Conservation (phyloP, 2,329 filamentous ascomycete species). For the Colletotrichum filicis region DNA sequence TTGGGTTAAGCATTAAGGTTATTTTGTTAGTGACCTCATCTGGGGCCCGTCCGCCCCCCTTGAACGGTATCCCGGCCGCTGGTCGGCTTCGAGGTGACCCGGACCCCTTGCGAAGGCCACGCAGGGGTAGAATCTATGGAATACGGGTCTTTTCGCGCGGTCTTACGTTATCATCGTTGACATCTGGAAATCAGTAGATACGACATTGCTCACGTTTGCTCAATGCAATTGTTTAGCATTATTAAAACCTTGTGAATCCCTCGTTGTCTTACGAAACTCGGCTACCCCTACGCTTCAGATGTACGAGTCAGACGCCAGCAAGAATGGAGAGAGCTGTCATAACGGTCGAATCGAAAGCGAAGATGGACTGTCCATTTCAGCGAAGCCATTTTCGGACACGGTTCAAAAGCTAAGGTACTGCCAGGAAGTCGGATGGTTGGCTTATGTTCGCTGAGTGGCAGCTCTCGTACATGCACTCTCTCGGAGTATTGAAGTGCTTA, state of each 20-base stretch:
- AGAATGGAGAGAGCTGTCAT: not conserved
- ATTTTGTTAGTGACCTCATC: conserved; percentile 29
- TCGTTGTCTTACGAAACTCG: not conserved
- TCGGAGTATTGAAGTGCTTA: no score
- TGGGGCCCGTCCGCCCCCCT: not conserved
- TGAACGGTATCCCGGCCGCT: not conserved
- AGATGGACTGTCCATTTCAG: not conserved
- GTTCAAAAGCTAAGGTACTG: not conserved
- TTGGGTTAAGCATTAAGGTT: conserved; percentile 34
- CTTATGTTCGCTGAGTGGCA: not conserved
- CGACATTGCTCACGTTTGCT: not conserved
- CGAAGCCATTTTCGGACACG: not conserved
- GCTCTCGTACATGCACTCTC: not conserved
- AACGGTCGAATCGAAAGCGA: not conserved
- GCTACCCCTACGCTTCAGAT: not conserved
- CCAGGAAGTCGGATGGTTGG: not conserved
- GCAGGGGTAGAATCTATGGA: not conserved
- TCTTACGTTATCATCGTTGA: not conserved
- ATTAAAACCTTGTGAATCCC: not conserved
- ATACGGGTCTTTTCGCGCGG: not conserved
- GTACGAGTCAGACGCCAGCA: conserved; percentile 4
- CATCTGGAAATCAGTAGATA: not conserved
- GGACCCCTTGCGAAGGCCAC: conserved; percentile 19
- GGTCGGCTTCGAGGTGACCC: conserved; percentile 15
- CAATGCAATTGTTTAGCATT: not conserved